Percentiles rank a stretch among this genome's conserved stretches.
Evolutionary conservation across 345 rosid genomes (phyloP).

Genomic region (Melastoma malabathricum): DNA sequence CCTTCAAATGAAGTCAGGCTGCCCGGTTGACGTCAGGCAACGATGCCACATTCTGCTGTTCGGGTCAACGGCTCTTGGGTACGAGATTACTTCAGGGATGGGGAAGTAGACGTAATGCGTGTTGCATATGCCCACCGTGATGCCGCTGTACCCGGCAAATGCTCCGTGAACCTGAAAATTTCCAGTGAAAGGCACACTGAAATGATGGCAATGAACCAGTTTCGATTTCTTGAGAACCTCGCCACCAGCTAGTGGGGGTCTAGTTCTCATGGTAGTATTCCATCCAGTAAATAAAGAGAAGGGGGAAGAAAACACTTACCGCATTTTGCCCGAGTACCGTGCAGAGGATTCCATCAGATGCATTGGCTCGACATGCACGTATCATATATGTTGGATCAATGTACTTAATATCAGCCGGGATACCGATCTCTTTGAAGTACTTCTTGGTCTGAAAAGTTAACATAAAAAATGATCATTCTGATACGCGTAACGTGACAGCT

Average conservation of each 20-base stretch:
- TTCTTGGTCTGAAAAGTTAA: conserved; percentile 43
- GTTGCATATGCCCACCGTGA: conserved; percentile 88
- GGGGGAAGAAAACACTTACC: conserved; percentile 30
- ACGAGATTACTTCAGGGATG: conserved; percentile 82
- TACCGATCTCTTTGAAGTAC: conserved; percentile 51
- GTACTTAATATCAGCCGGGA: conserved; percentile 75
- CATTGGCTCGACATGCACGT: conserved; percentile 90
- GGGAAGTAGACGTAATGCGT: conserved; percentile 93
- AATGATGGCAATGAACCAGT: no score
- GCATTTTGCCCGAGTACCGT: conserved; percentile 99
- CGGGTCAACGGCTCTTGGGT: conserved; percentile 80
- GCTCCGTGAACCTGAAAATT: conserved; percentile 83
- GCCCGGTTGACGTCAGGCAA: conserved; percentile 94
- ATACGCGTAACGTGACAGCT: no score
- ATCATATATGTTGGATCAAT: conserved; percentile 99
- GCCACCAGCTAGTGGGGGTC: no score
- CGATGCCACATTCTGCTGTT: conserved; percentile 99
- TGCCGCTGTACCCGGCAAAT: conserved; percentile 93
- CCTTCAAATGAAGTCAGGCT: conserved; percentile 63
- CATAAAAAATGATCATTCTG: no score
- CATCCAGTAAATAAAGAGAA: not conserved
- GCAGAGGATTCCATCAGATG: conserved; percentile 89
- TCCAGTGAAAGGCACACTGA: no score
- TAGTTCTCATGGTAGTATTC: no score
- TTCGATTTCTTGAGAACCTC: no score